Percentiles rank a stretch among this genome's conserved stretches.
Evolutionary conservation across 306 rosid genomes (phyloP).

Genomic region (Comarum palustre): DNA sequence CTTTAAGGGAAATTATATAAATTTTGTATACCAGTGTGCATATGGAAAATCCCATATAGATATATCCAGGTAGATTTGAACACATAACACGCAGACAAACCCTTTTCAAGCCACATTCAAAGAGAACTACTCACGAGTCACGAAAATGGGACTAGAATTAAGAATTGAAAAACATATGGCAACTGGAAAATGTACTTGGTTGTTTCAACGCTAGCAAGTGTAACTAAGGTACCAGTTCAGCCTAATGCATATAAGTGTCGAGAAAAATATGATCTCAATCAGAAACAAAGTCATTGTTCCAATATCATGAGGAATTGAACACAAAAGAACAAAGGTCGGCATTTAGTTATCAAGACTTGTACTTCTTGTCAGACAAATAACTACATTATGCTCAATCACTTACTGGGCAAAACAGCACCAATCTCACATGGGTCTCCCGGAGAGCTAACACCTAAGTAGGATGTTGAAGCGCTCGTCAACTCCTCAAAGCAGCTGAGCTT

Average conservation of each 20-base stretch:
- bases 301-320: neutral
- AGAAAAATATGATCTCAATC: neutral
- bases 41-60: neutral
- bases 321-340: neutral
- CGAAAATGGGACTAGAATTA: neutral
- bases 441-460: constrained; percentile 74
- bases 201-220: neutral
- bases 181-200: neutral
- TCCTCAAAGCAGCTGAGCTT: constrained; percentile 85
- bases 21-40: neutral
- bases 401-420: constrained; percentile 56
- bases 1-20: neutral
- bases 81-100: neutral
- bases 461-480: constrained; percentile 57
- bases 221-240: neutral
- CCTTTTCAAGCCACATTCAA: too few species aligned
- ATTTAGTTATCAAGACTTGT: too few species aligned
- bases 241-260: neutral
- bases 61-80: neutral
- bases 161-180: neutral
- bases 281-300: too few species aligned
- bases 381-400: constrained; percentile 17
- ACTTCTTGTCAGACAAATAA: neutral
- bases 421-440: constrained; percentile 55
- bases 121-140: too few species aligned